Base-by-base conservation (phyloP, 140 eudicot species). In the Bidens hawaiensis region DNA sequence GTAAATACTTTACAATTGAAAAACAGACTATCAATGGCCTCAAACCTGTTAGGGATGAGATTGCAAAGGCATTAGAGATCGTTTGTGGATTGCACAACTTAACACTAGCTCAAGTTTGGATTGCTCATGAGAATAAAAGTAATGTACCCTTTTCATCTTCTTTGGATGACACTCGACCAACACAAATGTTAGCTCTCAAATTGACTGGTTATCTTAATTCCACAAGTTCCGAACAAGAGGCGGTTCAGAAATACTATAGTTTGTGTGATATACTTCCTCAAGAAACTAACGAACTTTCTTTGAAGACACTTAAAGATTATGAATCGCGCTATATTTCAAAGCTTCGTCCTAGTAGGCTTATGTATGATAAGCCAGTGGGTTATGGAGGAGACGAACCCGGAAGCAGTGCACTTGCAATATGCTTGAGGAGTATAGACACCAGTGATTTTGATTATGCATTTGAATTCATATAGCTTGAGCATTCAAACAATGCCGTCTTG, bases 1-100 rank as follows among this genome's bases (percentile, higher is more conserved):
- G 46, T 11, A 24, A 28, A 9, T 47, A 26, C 31, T 21, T 38
- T 40, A 19, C 13, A 2, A 13, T 13, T 4, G 28, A 16, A 6
- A 52, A 56, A 56, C 66, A 68, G 74, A 18, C 34, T 56, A 18
- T 57, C 9, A n/a, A 4, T 2, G 42, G 55, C 9, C 55, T 62
- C 16, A 1, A 42, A n/a, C 15, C 3, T 24, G 17, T 25, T 2
- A 42, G 26, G 68, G 40, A 62, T 4, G 17, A 62, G 19, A 62
- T 62, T 11, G 18, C n/a, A 4, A 11, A 42, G 6, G 55, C 68
- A 16, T 14, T 62, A 25, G 1, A 62, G 41, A 8, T 62, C 10
- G 38, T 62, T 42, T 41, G 38, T 46, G 10, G 10, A 28, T 42
- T 41, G 12, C 40, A 62, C 4, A 12, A 46, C 26, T n/a, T 62